Evolutionary conservation across 176 grass and related monocot genomes (phyloP).

Genomic region (Musa troglodytarum): DNA sequence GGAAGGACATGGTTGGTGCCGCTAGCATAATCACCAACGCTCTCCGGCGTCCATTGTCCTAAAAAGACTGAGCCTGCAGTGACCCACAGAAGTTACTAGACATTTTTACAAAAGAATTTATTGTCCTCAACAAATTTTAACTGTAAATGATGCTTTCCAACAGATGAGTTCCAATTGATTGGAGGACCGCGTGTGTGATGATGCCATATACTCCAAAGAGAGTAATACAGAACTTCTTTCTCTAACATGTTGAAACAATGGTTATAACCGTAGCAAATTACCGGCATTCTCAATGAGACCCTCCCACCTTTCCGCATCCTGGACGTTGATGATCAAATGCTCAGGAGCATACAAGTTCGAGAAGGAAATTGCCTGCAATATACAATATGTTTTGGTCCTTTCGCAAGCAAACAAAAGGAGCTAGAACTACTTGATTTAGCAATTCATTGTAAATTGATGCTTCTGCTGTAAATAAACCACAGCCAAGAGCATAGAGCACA

Average conservation of each 20-base stretch:
- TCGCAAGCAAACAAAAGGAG: too few relatives aligned
- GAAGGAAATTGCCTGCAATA: conserved; percentile 62
- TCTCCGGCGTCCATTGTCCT: conserved; percentile 84
- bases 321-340: conserved; percentile 88
- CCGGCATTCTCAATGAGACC: conserved; percentile 80
- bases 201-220: too few relatives aligned
- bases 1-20: conserved; percentile 93
- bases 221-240: too few relatives aligned
- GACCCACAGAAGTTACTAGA: not conserved
- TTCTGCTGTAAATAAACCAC: too few relatives aligned
- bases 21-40: conserved; percentile 79
- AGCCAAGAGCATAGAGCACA: too few relatives aligned
- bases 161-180: too few relatives aligned
- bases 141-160: not conserved
- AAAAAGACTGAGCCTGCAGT: conserved; percentile 79
- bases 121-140: not conserved
- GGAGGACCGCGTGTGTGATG: too few relatives aligned
- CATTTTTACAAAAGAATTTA: not conserved
- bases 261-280: conserved; percentile 6
- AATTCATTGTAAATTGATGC: too few relatives aligned
- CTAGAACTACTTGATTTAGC: too few relatives aligned
- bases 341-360: conserved; percentile 96
- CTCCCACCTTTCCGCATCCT: conserved; percentile 83
- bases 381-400: too few relatives aligned
- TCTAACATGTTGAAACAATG: too few relatives aligned